These are phyloP conservation scores for Scytalidium lignicola DNA, from an alignment of 2,329 filamentous ascomycete species.

Conservation along the genomic window DNA sequence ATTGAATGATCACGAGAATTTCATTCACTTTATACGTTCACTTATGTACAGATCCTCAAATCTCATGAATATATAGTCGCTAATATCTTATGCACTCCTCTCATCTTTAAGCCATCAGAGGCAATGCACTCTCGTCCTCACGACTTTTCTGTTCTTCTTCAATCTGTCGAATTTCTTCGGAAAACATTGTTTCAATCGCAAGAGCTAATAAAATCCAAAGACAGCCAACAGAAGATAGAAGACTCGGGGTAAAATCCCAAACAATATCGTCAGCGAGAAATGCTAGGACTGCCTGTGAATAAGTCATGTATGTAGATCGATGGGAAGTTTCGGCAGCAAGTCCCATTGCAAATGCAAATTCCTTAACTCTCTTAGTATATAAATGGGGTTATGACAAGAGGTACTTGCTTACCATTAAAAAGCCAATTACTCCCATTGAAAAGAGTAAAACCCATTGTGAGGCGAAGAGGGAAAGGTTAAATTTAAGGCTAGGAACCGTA, in stretches of 20 bases:
- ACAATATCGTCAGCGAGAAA: background rate
- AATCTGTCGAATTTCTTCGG: no score
- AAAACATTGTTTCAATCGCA: no score
- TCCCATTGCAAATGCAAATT: background rate
- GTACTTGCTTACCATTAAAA: background rate
- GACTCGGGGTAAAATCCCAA: background rate
- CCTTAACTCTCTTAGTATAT: background rate
- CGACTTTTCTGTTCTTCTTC: no score
- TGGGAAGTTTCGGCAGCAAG: background rate
- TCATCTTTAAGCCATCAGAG: no score
- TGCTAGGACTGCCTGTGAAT: background rate
- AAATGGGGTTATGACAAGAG: background rate
- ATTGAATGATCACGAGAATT: no score
- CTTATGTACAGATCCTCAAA: no score
- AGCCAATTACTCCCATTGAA: background rate
- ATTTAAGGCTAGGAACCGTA: background rate
- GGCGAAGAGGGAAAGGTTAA: background rate
- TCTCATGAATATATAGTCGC: no score
- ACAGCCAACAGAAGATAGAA: conserved; percentile 9
- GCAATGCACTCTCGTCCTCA: no score
- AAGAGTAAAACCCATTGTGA: background rate
- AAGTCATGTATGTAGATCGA: background rate
- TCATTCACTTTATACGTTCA: no score
- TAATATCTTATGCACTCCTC: no score
- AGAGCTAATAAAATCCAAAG: background rate